A percentile compares a stretch with the other conserved stretches of the same genome.
Evolutionary conservation across 2,329 filamentous ascomycete genomes (phyloP).

Genomic region (Exophiala mesophila): DNA sequence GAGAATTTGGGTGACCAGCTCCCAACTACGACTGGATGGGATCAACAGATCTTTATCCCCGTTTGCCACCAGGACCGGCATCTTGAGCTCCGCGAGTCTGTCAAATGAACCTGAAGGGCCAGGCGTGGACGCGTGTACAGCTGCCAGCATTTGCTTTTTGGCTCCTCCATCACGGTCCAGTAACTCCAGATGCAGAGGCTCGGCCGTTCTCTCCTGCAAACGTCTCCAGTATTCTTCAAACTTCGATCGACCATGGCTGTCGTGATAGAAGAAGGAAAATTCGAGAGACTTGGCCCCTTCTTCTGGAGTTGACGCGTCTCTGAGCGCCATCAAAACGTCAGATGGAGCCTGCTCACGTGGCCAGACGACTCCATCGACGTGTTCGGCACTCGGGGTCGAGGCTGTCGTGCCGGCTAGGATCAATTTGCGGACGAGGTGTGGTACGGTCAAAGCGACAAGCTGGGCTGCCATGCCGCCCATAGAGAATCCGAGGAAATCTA

Average conservation of each 20-base stretch:
- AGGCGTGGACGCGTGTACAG: constrained; percentile 5
- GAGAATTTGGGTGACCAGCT: constrained; percentile 13
- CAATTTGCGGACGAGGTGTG: constrained; percentile 15
- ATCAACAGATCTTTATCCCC: constrained; percentile 16
- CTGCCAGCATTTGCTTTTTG: constrained; percentile 7
- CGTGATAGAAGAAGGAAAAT: constrained; percentile 15
- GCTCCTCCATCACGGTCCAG: constrained; percentile 9
- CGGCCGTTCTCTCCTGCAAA: constrained; percentile 11
- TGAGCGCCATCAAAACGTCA: constrained; percentile 3
- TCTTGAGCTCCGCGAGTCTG: constrained; percentile 14
- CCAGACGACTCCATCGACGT: constrained; percentile 16
- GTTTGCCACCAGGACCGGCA: constrained; percentile 14
- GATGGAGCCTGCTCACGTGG: constrained; percentile 11
- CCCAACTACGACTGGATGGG: constrained; percentile 19
- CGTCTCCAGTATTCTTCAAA: constrained; percentile 14
- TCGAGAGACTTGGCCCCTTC: constrained; percentile 7
- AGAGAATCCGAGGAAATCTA: constrained; percentile 19
- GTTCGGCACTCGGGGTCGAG: constrained; percentile 7
- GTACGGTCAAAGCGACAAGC: constrained; percentile 12
- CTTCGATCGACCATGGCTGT: constrained; percentile 7
- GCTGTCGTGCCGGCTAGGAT: constrained; percentile 13
- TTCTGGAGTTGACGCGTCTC: constrained; percentile 3
- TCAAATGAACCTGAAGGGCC: constrained; percentile 12
- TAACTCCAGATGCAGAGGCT: constrained; percentile 12
- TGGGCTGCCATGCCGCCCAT: constrained; percentile 17